phyloP scores from a whole-genome alignment of 2,329 filamentous ascomycete species.

The Gremmenia infestans region DNA sequence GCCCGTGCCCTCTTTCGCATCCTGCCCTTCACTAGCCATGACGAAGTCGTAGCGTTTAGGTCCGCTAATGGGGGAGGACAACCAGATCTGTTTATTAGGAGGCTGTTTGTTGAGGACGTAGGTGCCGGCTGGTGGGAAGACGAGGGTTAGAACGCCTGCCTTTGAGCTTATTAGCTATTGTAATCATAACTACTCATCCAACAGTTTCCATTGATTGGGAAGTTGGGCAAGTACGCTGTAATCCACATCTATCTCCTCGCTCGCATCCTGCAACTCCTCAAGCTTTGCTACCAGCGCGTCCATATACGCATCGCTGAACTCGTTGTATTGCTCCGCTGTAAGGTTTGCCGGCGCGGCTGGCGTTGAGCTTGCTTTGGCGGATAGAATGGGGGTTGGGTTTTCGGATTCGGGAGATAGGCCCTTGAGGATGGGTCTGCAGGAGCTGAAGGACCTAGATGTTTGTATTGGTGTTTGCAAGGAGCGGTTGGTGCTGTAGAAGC shows the following conservation, averaged over 20 bases:
- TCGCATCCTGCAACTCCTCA: constrained; percentile 69
- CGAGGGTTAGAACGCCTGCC: constrained; percentile 81
- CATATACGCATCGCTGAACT: constrained; percentile 71
- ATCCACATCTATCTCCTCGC: constrained; percentile 79
- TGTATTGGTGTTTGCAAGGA: too few species aligned
- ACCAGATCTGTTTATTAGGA: constrained; percentile 96
- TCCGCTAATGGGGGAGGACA: constrained; percentile 83
- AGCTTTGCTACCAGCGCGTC: constrained; percentile 51
- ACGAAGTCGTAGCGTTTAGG: constrained; percentile 96
- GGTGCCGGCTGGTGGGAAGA: constrained; percentile 63
- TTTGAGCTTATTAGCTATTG: constrained; percentile 34
- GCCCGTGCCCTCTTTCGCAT: constrained; percentile 73
- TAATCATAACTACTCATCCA: not conserved
- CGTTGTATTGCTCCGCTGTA: constrained; percentile 67
- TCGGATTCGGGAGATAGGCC: constrained; percentile 57
- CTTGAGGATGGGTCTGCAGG: constrained; percentile 34
- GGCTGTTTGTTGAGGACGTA: constrained; percentile 99
- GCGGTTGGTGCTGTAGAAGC: not conserved
- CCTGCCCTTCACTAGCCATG: constrained; percentile 63
- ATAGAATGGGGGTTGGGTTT: constrained; percentile 42
- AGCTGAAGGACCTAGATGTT: constrained; percentile 32
- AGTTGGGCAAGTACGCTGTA: constrained; percentile 58
- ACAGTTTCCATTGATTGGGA: too few species aligned
- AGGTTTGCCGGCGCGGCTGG: constrained; percentile 57
- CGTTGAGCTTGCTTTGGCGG: constrained; percentile 37